Evolutionary conservation across 441 rosid genomes (phyloP), one percentile per base, ranked within the genome.

Genomic region (Gossypium gossypioides): DNA sequence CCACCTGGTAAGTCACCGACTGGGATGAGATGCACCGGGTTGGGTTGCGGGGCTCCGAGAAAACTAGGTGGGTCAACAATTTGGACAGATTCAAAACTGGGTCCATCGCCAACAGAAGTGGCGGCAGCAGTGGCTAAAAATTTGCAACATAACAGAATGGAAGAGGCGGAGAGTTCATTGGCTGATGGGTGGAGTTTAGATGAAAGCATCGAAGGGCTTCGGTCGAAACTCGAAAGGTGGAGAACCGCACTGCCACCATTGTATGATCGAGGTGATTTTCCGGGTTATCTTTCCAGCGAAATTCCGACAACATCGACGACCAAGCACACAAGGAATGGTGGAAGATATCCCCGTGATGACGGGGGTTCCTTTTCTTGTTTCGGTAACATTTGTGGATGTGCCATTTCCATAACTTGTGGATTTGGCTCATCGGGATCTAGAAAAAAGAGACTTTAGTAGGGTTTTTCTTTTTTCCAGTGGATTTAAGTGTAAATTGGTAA

Each of bases 51-150:
- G 40, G 69, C 80, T 34, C 78, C 5, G 50, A 76, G 64, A 77
- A 74, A 69, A 72, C 68, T 3, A 68, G 80, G 24, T 50, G 69
- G 69, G n/a, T 7, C 21, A 3, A 42, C 42, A 34, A 27, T 79
- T 2, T 57, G 85, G 27, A 86, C 93, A 0, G 87, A 86, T 63
- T 91, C 93, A 0, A 96, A 93, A 21, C 57, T 90, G 57, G 97
- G 97, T 6, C 93, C 97, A 0, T 90, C 97, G 0, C 88, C 96
- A 1, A 91, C 97, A 9, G 97, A 90, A 78, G 85, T 93, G 46
- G 97, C 93, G 3, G 89, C 79, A 0, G 81, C 63, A 0, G 63
- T 84, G 55, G 88, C 87, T 0, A 86, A 68, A 60, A 78, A 81
- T 19, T 72, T 68, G 75, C 42, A 74, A 2, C 18, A 27, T 10